Conservation (phyloP, 129 eudicot genomes). For the Gnaphalium uliginosum region DNA sequence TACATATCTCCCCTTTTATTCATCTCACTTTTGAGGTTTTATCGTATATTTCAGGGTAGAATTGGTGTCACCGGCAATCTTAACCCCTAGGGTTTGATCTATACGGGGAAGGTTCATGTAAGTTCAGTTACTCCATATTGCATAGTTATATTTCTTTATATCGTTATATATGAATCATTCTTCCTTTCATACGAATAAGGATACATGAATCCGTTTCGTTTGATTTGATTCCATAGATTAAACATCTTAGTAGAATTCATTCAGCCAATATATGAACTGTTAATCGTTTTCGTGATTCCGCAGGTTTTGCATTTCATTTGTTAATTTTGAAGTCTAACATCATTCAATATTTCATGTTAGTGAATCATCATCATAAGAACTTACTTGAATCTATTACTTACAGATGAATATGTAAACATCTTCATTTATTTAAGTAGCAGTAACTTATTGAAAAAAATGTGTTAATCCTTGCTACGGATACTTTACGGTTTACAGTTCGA, state of each 20-base stretch:
- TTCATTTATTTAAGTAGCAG: not conserved
- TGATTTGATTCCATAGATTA: not conserved
- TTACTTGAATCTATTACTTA: slow-evolving; percentile 3
- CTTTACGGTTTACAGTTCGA: no score
- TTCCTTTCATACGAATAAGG: slow-evolving; percentile 8
- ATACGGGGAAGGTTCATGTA: slow-evolving; percentile 32
- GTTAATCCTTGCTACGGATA: no score
- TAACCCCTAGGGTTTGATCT: slow-evolving; percentile 28
- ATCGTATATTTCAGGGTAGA: slow-evolving; percentile 13
- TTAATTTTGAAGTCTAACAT: not conserved
- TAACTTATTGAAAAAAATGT: not conserved
- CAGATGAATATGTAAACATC: slow-evolving; percentile 10
- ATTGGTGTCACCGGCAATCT: slow-evolving; percentile 38
- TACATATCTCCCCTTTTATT: not conserved
- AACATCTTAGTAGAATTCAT: slow-evolving; percentile 20
- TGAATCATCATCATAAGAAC: not conserved
- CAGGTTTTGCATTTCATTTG: not conserved
- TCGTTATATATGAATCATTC: slow-evolving; percentile 3
- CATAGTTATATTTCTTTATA: not conserved
- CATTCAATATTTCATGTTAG: not conserved
- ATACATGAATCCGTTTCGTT: slow-evolving; percentile 7
- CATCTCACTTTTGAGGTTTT: slow-evolving; percentile 11
- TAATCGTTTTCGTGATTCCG: slow-evolving; percentile 7
- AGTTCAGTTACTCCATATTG: slow-evolving; percentile 22
- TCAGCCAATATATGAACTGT: slow-evolving; percentile 3